phyloP scores from a whole-genome alignment of 1,139 yeast species.

The Hyphopichia burtonii region DNA sequence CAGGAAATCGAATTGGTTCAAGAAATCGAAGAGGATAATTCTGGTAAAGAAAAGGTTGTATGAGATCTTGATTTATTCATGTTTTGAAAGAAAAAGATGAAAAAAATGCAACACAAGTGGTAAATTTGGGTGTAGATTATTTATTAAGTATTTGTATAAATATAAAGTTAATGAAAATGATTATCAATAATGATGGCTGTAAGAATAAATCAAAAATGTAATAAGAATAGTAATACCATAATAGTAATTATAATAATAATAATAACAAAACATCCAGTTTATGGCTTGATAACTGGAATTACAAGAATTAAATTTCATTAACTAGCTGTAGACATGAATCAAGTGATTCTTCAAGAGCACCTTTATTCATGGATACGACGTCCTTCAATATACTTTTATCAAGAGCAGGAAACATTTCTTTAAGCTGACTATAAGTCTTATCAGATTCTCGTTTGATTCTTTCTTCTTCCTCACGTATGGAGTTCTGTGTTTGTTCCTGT shows the following conservation, averaged over 20 bases:
- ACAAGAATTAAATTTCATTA: constrained; percentile 12
- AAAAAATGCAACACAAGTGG: too few relatives aligned
- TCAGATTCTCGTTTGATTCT: constrained; percentile 15
- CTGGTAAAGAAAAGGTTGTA: too few relatives aligned
- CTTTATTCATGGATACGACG: constrained; percentile 64
- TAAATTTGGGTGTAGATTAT: too few relatives aligned
- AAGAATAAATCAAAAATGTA: too few relatives aligned
- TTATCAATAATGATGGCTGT: background rate
- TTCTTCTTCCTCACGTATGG: background rate
- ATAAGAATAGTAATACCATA: too few relatives aligned
- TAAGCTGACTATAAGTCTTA: constrained; percentile 40
- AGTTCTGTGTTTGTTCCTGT: constrained; percentile 4
- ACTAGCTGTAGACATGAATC: constrained; percentile 55
- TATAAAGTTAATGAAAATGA: background rate
- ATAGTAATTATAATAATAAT: too few relatives aligned
- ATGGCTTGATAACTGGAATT: too few relatives aligned
- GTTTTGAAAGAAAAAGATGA: too few relatives aligned
- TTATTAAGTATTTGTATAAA: too few relatives aligned
- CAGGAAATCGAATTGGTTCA: background rate
- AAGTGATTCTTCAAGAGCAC: constrained; percentile 71
- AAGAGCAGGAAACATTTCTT: constrained; percentile 73
- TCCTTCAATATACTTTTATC: constrained; percentile 71
- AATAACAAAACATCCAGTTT: too few relatives aligned
- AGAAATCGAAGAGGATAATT: background rate
- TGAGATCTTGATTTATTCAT: too few relatives aligned